Percentiles rank a stretch among this genome's conserved stretches.
Evolutionary conservation across 768 basidiomycete species (phyloP).

Genomic region (Asterophora lycoperdoides): DNA sequence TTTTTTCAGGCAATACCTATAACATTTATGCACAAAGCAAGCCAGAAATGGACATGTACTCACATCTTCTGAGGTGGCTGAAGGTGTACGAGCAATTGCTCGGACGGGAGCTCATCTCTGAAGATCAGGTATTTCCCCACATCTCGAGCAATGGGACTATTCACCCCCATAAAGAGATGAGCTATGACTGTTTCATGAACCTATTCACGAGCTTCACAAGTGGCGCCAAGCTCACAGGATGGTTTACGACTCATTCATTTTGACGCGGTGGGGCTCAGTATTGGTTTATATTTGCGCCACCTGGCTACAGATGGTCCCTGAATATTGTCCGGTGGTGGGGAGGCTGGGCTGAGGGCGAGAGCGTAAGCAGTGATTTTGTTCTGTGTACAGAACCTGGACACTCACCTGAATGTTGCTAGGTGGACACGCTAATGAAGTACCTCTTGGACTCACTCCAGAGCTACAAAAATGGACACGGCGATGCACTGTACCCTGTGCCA

Average conservation of each 20-base stretch:
- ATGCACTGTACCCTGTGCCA: constrained; percentile 25
- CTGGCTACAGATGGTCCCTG: neutral
- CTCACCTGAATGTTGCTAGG: constrained; percentile 12
- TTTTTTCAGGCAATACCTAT: neutral
- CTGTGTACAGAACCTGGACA: neutral
- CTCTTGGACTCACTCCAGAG: constrained; percentile 31
- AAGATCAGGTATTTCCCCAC: neutral
- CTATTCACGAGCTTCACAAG: neutral
- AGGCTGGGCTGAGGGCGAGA: neutral
- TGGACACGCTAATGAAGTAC: constrained; percentile 34
- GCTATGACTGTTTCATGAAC: neutral
- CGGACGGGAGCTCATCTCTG: neutral
- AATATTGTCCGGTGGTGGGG: constrained; percentile 5
- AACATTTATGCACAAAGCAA: neutral
- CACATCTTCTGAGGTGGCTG: neutral
- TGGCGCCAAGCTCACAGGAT: neutral
- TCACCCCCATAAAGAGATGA: neutral
- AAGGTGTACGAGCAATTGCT: neutral
- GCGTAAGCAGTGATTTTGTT: neutral
- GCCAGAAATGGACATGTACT: constrained; percentile 1
- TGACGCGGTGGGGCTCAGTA: constrained; percentile 6
- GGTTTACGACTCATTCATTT: constrained; percentile 3
- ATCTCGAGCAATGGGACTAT: neutral
- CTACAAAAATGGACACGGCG: constrained; percentile 26
- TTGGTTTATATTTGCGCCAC: constrained; percentile 2